Percentiles rank a stretch among this genome's conserved stretches.
These are phyloP conservation scores for Nemania bipapillata DNA, from an alignment of 2,329 filamentous ascomycete genomes.

Conservation along the genomic window DNA sequence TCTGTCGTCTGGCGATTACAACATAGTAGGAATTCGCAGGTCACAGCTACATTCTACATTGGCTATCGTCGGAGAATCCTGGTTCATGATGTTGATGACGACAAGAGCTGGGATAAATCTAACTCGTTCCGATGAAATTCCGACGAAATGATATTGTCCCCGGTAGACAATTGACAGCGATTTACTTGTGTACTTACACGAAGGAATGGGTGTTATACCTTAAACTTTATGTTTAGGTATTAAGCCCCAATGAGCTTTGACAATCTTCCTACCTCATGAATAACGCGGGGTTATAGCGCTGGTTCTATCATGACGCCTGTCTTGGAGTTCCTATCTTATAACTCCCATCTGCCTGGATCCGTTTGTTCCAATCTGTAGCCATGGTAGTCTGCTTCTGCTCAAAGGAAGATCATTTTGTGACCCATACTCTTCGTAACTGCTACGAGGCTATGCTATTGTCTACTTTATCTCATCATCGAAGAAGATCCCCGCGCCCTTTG, in stretches of 20 bases:
- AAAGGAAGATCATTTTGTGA: background rate
- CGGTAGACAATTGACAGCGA: background rate
- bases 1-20: constrained; percentile 5
- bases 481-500: background rate
- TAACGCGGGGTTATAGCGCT: background rate
- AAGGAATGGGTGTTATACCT: background rate
- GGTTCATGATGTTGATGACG: constrained; percentile 5
- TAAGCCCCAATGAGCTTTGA: background rate
- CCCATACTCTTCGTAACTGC: background rate
- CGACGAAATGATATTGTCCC: background rate
- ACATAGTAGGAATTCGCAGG: background rate
- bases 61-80: constrained; percentile 9
- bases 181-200: background rate
- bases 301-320: background rate
- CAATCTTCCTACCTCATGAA: background rate
- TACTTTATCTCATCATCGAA: background rate
- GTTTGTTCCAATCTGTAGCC: background rate
- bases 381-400: background rate
- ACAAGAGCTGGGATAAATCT: background rate
- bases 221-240: background rate
- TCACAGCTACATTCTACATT: constrained; percentile 11
- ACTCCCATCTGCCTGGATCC: background rate
- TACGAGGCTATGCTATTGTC: background rate
- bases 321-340: background rate
- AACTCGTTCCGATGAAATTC: background rate